These are phyloP conservation scores for Quercus suber DNA, from an alignment of 306 rosid genomes.

Conservation along the genomic window DNA sequence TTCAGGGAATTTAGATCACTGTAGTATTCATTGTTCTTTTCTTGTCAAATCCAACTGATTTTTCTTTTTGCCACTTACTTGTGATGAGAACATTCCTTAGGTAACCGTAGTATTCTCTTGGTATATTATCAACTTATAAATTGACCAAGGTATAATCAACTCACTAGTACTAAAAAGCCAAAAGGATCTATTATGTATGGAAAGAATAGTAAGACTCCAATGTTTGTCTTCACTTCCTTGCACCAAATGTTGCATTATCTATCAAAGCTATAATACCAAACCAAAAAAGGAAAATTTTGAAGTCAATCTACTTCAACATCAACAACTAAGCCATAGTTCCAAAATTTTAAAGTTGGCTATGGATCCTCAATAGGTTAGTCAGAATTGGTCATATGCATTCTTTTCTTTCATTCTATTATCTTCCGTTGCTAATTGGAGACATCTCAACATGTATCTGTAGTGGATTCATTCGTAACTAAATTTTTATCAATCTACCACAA, in stretches of 20 bases:
- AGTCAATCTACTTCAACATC: not conserved
- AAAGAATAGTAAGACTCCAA: not conserved
- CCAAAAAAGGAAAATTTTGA: not conserved
- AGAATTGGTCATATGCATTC: no score
- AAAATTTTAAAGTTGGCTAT: no score
- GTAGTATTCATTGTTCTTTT: not conserved
- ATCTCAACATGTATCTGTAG: no score
- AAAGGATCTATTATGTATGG: not conserved
- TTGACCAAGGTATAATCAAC: not conserved
- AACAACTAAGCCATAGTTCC: no score
- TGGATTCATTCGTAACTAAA: no score
- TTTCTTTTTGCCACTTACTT: not conserved
- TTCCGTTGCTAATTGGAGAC: no score
- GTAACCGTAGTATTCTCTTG: not conserved
- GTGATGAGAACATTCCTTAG: not conserved
- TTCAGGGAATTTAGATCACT: not conserved
- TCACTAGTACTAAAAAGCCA: not conserved
- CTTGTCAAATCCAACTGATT: not conserved
- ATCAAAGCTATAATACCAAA: not conserved
- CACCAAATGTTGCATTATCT: no score
- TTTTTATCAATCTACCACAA: no score
- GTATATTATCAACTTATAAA: not conserved
- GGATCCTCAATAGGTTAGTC: no score
- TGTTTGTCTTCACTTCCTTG: no score
- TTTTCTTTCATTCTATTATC: no score